Base-by-base conservation (phyloP, 1,139 yeast species). In the Sugiyamaella castrensis region DNA sequence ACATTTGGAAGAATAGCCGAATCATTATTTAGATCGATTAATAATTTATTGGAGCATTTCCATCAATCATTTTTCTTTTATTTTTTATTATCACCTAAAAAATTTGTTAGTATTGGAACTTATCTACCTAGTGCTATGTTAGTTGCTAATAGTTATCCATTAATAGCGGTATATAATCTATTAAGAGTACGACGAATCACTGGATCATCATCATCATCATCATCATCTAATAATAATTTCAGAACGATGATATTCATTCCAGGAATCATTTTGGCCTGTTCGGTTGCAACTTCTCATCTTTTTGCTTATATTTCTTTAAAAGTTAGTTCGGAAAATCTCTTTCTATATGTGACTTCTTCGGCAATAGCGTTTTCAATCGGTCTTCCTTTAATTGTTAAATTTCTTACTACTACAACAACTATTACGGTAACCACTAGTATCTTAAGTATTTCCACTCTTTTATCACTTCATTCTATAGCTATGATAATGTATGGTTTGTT, bases 51-150 rank as follows among this genome's bases (percentile, higher is more conserved):
- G 50, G 99, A 94, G 66, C 95, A 91, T 65, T 92, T 92, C 67
- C 99, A 94, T 66, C 98, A 94, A 66, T 88, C 97, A 1, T 94
- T 89, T 65, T 94, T 94, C 73, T 94, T 91, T 64, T 94, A 91
- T 70, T 75, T 92, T 60, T 69, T 94, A 70, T 69, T 94, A 51
- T 79, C 91, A 0, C 94, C 98, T 10, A 72, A 76, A 52, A 70
- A 77, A 53, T 94, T 94, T 70, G 95, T 92, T 12, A 87, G 96
- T 3, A 91, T 94, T 58, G 98, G 96, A 1, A 88, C 95, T 15
- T 94, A 91, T 63, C 72, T 94, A 46, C 98, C 98, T 1, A 75
- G 94, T 1, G 96, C 95, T 0, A 82, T 85, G 44, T 70, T 87
- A 26, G 69, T 86, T 8, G 86, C 95, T 1, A 76, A 79, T 8